Percentiles rank a stretch among this genome's conserved stretches.
Conservation (phyloP, 2,329 filamentous ascomycete species). For the Penicillium sclerotigenum region DNA sequence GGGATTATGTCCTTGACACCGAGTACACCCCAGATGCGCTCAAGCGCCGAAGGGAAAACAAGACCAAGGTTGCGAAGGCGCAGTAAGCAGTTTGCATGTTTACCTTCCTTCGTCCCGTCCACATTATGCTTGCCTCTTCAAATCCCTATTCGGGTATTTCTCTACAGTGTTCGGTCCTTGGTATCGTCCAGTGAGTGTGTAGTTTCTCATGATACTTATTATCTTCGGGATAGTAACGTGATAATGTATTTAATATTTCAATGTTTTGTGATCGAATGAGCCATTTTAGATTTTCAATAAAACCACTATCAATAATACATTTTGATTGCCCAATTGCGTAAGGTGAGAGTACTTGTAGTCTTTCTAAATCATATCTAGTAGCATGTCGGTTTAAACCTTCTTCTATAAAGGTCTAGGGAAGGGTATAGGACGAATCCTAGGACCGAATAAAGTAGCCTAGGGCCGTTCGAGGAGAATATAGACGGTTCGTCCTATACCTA, state of each 20-base stretch:
- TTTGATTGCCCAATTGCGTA: neutral
- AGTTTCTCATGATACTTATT: neutral
- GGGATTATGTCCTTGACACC: conserved; percentile 92
- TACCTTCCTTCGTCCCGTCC: neutral
- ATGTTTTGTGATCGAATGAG: neutral
- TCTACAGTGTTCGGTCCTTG: neutral
- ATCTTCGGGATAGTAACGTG: conserved; percentile 1
- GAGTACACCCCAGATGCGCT: conserved; percentile 85
- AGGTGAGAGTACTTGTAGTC: no score
- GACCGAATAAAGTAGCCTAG: no score
- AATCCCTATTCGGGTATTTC: neutral
- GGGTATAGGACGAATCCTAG: no score
- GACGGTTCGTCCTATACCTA: no score
- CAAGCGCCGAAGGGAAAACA: conserved; percentile 71
- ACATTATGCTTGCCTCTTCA: neutral
- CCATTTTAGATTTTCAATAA: neutral
- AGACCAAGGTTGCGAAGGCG: conserved; percentile 26
- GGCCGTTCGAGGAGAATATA: no score
- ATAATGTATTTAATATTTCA: conserved; percentile 4
- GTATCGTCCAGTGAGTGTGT: neutral
- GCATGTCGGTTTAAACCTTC: no score
- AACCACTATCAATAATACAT: neutral
- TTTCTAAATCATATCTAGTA: no score
- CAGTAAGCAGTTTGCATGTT: conserved; percentile 16
- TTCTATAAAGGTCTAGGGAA: no score